A percentile compares a stretch with the other conserved stretches of the same genome.
phyloP scores from a whole-genome alignment of 805 yeast genomes.

The Ogataea methylovora region DNA sequence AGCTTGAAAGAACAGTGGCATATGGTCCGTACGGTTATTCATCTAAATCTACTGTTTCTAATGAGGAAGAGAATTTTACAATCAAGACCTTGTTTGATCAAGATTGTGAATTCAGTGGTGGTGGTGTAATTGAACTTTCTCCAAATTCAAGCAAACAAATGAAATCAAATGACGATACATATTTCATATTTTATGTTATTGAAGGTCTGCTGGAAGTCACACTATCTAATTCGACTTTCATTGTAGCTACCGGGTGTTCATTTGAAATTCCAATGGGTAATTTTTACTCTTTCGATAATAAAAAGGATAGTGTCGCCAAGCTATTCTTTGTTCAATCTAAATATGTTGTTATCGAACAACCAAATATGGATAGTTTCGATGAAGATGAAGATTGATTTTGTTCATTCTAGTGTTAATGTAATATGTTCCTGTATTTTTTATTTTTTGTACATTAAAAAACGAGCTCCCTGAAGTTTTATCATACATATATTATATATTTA shows the following conservation, averaged over 20 bases:
- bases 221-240: constrained; percentile 48
- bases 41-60: constrained; percentile 30
- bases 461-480: no score
- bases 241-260: constrained; percentile 65
- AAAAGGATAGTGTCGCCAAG: constrained; percentile 48
- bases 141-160: constrained; percentile 50
- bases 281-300: constrained; percentile 59
- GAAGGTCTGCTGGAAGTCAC: constrained; percentile 66
- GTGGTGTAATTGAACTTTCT: constrained; percentile 67
- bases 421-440: no score
- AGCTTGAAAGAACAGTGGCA: constrained; percentile 44
- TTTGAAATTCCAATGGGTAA: constrained; percentile 78
- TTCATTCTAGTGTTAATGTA: no score
- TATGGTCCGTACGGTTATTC: constrained; percentile 55
- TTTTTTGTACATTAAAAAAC: no score
- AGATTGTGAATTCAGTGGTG: constrained; percentile 57
- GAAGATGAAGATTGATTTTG: no score
- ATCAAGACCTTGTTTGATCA: constrained; percentile 59
- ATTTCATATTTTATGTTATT: constrained; percentile 69
- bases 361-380: no score
- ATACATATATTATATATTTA: no score
- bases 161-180: constrained; percentile 56
- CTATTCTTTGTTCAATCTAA: constrained; percentile 72
- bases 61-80: constrained; percentile 46
- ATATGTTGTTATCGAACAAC: constrained; percentile 27